Evolutionary conservation across 768 basidiomycete genomes (phyloP).

Genomic region (Rhodosporidiobolus sp.): DNA sequence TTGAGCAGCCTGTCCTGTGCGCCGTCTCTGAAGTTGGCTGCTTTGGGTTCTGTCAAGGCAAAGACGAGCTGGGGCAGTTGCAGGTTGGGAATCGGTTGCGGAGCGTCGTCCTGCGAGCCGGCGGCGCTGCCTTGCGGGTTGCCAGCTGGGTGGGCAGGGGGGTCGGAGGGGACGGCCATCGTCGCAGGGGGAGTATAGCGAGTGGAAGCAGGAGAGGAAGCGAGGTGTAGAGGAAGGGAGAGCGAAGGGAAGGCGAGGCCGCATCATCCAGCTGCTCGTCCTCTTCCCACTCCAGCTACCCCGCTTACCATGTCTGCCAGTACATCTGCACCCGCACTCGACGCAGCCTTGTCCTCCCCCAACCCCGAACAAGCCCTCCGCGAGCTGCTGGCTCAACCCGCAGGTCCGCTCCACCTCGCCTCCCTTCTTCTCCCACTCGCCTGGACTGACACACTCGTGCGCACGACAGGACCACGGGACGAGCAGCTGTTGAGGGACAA

Average conservation of each 20-base stretch:
- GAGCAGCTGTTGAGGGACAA: slow-evolving; percentile 70
- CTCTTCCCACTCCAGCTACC: not conserved
- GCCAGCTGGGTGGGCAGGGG: not conserved
- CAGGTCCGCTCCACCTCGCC: slow-evolving; percentile 49
- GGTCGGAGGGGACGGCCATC: not conserved
- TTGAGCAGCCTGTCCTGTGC: slow-evolving; percentile 65
- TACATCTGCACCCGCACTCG: not conserved
- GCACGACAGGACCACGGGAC: slow-evolving; percentile 23
- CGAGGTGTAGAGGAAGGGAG: not conserved
- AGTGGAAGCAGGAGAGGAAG: not conserved
- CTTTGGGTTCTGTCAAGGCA: slow-evolving; percentile 62
- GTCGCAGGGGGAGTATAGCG: not conserved
- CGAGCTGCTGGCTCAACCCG: slow-evolving; percentile 12
- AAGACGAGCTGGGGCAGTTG: slow-evolving; percentile 75
- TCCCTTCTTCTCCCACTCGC: not conserved
- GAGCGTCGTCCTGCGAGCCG: slow-evolving; percentile 58
- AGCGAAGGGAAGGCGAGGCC: not conserved
- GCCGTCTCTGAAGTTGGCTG: slow-evolving; percentile 53
- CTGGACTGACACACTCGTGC: not conserved
- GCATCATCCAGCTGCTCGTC: not conserved
- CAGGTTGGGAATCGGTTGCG: slow-evolving; percentile 83
- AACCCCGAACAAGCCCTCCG: not conserved
- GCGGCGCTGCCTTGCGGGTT: not conserved
- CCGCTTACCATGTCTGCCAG: not conserved
- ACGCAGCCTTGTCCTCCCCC: not conserved